Evolutionary conservation across 768 basidiomycete species (phyloP), one percentile per base, ranked within the genome.

Genomic region (Mycena venus): DNA sequence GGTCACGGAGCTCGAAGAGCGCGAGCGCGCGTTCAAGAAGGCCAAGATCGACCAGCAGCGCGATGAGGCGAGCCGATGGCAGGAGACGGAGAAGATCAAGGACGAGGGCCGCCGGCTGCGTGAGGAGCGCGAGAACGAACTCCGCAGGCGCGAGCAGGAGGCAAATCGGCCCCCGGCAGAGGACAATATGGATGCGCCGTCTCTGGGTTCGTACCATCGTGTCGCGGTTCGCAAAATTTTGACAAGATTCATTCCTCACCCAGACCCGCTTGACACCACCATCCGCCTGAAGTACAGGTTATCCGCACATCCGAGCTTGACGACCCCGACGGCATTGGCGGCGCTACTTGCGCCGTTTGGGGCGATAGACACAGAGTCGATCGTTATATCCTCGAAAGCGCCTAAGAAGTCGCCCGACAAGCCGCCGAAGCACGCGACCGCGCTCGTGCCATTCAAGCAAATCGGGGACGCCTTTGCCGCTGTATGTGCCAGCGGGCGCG

Each of bases 21-120:
- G 93, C 38, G 95, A 96, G 77, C 88, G 90, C 11, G 93, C 89
- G 23, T 91, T 93, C 83, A 96, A 95, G 86, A 94, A 93, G 79
- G 86, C 91, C 1, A 88, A 88, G 62, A 76, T 88, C 62, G 93
- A 91, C n/a, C 90, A 91, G 75, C 87, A 90, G 72, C 86, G 89
- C 74, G 90, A 92, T 74, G 89, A 91, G 79, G 84, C 83, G 4
- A 86, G 84, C 55, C 82, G 86, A 65, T 89, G 88, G 83, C 85
- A 89, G 9, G 91, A 94, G 80, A 91, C 91, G 3, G 94, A 94
- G 80, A 87, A 86, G 47, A 91, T 96, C 63, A 94, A 93, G 81
- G 94, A 94, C 53, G 92, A 93, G 73, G 95, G 95, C 0, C 85
- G 91, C 75, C 85, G 86, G 68, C 75, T 95, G 79, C 85, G 92